Conservation (phyloP, 441 rosid genomes). For the Adansonia grandidieri region DNA sequence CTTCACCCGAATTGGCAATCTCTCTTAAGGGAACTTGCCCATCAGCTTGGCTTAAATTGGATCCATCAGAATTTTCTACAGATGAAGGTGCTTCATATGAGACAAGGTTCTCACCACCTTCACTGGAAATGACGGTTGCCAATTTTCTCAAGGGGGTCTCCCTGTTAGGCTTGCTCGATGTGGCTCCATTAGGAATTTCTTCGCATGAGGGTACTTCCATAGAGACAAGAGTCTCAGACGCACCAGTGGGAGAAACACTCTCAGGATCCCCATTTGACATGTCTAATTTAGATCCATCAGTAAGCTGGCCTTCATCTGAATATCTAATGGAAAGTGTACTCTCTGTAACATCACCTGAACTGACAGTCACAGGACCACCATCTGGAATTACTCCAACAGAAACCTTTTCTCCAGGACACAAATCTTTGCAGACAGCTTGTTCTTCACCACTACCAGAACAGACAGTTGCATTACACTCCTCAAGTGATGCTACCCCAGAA, state of each 20-base stretch:
- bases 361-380: slow-evolving; percentile 36
- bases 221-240: slow-evolving; percentile 23
- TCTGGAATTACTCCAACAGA: slow-evolving; percentile 35
- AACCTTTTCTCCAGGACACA: slow-evolving; percentile 34
- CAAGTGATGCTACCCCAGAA: slow-evolving; percentile 25
- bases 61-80: neutral
- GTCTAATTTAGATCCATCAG: slow-evolving; percentile 29
- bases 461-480: slow-evolving; percentile 17
- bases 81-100: neutral
- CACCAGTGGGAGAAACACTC: slow-evolving; percentile 30
- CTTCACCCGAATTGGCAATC: slow-evolving; percentile 3
- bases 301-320: slow-evolving; percentile 30
- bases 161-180: slow-evolving; percentile 23
- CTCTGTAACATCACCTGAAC: slow-evolving; percentile 35
- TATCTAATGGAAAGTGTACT: slow-evolving; percentile 26
- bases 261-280: slow-evolving; percentile 24
- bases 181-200: slow-evolving; percentile 29
- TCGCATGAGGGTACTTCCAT: slow-evolving; percentile 19
- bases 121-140: neutral
- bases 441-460: slow-evolving; percentile 25
- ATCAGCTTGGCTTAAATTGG: neutral
- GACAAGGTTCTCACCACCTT: neutral
- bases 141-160: neutral
- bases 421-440: slow-evolving; percentile 23
- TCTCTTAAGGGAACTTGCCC: neutral